Evolutionary conservation across 78 protist species (phyloP).

Genomic region (Dictyostelium purpureum): DNA sequence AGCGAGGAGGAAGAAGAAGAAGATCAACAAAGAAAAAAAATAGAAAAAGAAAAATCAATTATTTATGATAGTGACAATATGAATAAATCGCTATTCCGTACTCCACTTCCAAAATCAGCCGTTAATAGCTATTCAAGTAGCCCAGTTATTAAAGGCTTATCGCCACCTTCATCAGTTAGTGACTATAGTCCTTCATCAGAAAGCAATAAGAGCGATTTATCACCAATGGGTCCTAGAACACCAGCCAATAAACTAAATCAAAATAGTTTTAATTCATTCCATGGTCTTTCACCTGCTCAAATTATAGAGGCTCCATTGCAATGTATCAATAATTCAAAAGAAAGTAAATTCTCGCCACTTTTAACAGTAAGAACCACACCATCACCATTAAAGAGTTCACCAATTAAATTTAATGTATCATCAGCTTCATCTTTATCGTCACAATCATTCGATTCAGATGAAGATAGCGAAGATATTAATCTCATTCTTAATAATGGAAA

Average conservation of each 20-base stretch:
- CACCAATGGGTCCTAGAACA: no score
- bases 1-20: background rate
- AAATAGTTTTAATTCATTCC: background rate
- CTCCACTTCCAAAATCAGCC: constrained; percentile 6
- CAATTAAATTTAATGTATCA: constrained; percentile 20
- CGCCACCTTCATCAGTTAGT: constrained; percentile 7
- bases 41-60: constrained; percentile 11
- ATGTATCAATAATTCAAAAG: background rate
- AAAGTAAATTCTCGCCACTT: constrained; percentile 16
- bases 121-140: background rate
- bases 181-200: constrained; percentile 9
- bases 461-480: background rate
- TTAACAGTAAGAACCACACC: background rate
- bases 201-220: background rate
- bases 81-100: background rate
- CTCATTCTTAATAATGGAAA: background rate
- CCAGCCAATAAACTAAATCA: background rate
- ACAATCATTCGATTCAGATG: background rate
- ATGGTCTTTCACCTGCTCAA: constrained; percentile 17
- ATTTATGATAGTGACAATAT: constrained; percentile 1
- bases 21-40: background rate
- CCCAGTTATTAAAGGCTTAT: background rate
- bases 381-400: constrained; percentile 3
- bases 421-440: constrained; percentile 3
- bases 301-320: background rate